These are phyloP conservation scores for Biscogniauxia sp. DNA, from an alignment of 2,329 filamentous ascomycete species.

Conservation along the genomic window DNA sequence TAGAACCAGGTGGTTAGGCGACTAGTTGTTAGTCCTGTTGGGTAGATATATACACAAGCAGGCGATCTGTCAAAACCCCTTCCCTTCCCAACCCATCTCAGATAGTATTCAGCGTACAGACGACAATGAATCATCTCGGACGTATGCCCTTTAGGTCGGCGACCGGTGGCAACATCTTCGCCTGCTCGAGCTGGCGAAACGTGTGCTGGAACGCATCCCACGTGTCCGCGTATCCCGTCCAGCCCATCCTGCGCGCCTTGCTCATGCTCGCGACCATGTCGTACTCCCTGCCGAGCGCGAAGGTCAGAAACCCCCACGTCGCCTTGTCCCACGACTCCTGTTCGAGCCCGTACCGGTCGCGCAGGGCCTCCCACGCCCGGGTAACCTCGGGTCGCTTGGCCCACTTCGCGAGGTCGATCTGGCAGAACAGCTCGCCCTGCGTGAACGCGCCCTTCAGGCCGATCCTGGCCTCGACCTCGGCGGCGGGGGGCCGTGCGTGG, in stretches of 20 bases:
- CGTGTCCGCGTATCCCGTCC: conserved; percentile 38
- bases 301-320: conserved; percentile 42
- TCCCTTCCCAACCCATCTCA: neutral
- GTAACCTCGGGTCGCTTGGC: conserved; percentile 37
- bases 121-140: neutral
- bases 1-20: no score
- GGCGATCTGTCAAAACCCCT: neutral
- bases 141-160: conserved; percentile 6
- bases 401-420: conserved; percentile 41
- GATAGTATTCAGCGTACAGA: neutral
- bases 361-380: conserved; percentile 38
- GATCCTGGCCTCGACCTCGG: conserved; percentile 26
- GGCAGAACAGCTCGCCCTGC: conserved; percentile 34
- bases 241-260: conserved; percentile 43
- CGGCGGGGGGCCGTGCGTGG: conserved; percentile 29
- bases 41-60: neutral
- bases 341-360: conserved; percentile 36
- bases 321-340: conserved; percentile 38
- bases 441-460: conserved; percentile 27
- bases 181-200: conserved; percentile 27
- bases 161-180: conserved; percentile 23
- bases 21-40: neutral
- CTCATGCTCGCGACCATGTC: conserved; percentile 40
- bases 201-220: conserved; percentile 29
- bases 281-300: conserved; percentile 41